Base-by-base conservation (phyloP, 2,329 filamentous ascomycete genomes). In the Lachnellula cervina region DNA sequence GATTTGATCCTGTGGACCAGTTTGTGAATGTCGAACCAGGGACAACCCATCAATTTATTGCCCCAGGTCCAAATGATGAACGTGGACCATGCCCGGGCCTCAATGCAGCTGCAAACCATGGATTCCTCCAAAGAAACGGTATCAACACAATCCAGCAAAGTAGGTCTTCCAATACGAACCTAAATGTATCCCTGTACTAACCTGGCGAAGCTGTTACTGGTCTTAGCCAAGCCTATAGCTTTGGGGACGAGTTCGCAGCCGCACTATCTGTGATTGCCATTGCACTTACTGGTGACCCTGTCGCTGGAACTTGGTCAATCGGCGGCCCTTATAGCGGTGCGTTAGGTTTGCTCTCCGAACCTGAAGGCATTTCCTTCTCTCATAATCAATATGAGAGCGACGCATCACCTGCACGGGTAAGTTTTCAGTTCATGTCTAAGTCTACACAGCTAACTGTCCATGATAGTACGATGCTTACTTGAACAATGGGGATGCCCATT, bases 31-130 rank as follows among this genome's bases (percentile, higher is more conserved):
- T 60, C 5, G 21, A 51, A 13, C 59, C 59, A 11, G 54, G 54
- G 35, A 61, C 51, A 16, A 9, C n/a, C 11, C 51, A 61, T 50
- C 49, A 55, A 51, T 61, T 53, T 21, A 35, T 61, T 32, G 54
- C 59, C 2, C 59, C 59, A 16, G 34, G 28, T 21, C 9, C 35
- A 21, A 50, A n/a, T 28, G 56, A 60, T 44, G 47, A 58, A 43
- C 37, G 57, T 32, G 54, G 57, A 28, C 57, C 54, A 16, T 59
- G 53, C 14, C 57, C 51, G 28, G 70, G 71, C 34, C 61, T 74
- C n/a, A 74, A 74, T 57, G 71, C 72, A 5, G 57, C 73, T 32
- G 71, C 72, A 46, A 74, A 73, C 49, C 72, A 73, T 63, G 70
- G 65, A 9, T 73, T 73, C 49, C 70, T 73, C 21, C 51, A 54